phyloP scores from a whole-genome alignment of 108 stramenopile genomes.

The Nannochloropsis salina region DNA sequence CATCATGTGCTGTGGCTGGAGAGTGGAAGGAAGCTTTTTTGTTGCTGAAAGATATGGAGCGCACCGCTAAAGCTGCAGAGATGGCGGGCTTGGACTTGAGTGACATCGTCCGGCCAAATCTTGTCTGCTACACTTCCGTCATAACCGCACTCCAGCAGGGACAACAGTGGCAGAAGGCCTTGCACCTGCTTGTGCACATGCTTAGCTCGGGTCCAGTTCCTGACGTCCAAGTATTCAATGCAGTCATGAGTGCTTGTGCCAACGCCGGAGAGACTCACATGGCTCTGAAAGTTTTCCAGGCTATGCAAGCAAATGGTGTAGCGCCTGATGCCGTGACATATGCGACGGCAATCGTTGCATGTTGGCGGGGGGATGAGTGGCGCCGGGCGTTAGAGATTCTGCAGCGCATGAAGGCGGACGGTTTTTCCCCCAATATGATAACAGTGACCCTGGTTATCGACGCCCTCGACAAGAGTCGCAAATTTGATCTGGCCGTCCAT shows the following conservation, averaged over 20 bases:
- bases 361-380: neutral
- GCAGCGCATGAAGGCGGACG: constrained; percentile 2
- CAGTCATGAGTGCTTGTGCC: neutral
- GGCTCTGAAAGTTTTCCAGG: neutral
- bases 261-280: constrained; percentile 14
- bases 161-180: neutral
- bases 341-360: constrained; percentile 11
- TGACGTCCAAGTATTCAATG: neutral
- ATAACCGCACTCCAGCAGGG: neutral
- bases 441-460: constrained; percentile 4
- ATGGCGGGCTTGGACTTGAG: neutral
- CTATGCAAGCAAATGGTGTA: neutral
- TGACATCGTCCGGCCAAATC: neutral
- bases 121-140: neutral
- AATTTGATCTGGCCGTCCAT: neutral
- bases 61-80: neutral
- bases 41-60: constrained; percentile 8
- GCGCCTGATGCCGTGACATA: neutral
- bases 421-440: neutral
- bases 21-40: constrained; percentile 14
- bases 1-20: neutral
- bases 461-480: neutral
- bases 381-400: neutral
- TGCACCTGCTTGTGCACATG: neutral
- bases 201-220: constrained; percentile 1